Percentiles rank a stretch among this genome's conserved stretches.
phyloP scores from a whole-genome alignment of 441 rosid species.

The Gossypium lobatum region DNA sequence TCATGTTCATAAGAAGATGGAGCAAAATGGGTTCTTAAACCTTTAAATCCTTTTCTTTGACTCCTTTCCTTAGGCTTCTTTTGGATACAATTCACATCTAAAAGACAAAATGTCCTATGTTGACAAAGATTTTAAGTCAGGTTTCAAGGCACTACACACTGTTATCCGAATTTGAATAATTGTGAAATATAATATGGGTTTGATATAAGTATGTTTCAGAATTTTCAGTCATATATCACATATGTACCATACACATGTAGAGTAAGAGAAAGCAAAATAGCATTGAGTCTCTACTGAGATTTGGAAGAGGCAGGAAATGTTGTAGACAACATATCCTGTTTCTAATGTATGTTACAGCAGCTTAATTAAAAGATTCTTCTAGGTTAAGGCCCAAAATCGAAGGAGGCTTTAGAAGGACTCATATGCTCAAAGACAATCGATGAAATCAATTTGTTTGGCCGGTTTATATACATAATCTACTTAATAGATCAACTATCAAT shows the following conservation, averaged over 20 bases:
- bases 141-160: background rate
- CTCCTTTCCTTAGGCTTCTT: constrained; percentile 15
- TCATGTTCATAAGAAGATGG: constrained; percentile 31
- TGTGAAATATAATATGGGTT: background rate
- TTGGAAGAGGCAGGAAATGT: too few relatives aligned
- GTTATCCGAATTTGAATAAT: background rate
- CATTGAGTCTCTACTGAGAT: too few relatives aligned
- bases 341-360: too few relatives aligned
- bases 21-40: constrained; percentile 30
- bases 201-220: background rate
- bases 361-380: too few relatives aligned
- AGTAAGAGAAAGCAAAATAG: background rate
- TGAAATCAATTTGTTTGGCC: too few relatives aligned
- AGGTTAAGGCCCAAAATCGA: too few relatives aligned
- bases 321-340: too few relatives aligned
- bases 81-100: constrained; percentile 19
- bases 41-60: constrained; percentile 22
- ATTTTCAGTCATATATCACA: background rate
- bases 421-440: too few relatives aligned
- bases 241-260: background rate
- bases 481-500: too few relatives aligned
- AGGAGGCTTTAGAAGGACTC: too few relatives aligned
- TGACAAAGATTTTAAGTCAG: background rate
- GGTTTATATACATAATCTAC: too few relatives aligned
- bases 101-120: constrained; percentile 1